Base-by-base conservation (phyloP, 371 early-diverging fungal species). In the Apophysomyces trapeziformis region DNA sequence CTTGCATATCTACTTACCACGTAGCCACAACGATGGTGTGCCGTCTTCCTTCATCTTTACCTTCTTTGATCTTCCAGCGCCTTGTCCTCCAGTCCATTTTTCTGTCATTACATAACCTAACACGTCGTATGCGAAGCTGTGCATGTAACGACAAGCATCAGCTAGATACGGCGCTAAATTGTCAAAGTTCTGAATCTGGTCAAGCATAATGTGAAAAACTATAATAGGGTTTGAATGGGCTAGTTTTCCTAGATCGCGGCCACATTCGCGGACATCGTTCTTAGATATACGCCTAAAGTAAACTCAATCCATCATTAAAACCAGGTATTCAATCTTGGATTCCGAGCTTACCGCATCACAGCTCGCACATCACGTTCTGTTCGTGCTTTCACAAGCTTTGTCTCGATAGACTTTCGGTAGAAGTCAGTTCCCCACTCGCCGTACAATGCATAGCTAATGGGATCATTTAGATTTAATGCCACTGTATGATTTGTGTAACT, bases 161-260 rank as follows among this genome's bases (percentile, higher is more conserved):
- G 95, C 96, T 64, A 97, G 85, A 14, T 87, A 80, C 8, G 85
- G 83, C 11, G 94, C 92, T 81, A 95, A 75, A 66, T 96, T 97
- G 70, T 95, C 94, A 72, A 95, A 93, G 4, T 83, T 80, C 71
- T 93, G 89, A 16, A 96, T 84, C 65, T 91, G 93, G 16, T 91
- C 89, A 47, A 96, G 75, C 64, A 95, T 83, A 26, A 87, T 80
- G 7, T 82, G 82, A 67, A 95, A 93, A 0, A 93, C 92, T 32
- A 94, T 78, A 2, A 85, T 76, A 0, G 98, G 98, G 61, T 95
- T 95, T 0, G 91, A 83, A 63, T 95, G 95, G 5, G 90, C 86
- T 26, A 93, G 68, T 63, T 92, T 93, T 54, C 92, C 95, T 12
- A 97, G 84, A 70, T 87, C 87, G 14, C 96, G 88, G 7, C 95